Evolutionary conservation across 495 filamentous ascomycete genomes (phyloP).

Genomic region (Peziza echinospora): DNA sequence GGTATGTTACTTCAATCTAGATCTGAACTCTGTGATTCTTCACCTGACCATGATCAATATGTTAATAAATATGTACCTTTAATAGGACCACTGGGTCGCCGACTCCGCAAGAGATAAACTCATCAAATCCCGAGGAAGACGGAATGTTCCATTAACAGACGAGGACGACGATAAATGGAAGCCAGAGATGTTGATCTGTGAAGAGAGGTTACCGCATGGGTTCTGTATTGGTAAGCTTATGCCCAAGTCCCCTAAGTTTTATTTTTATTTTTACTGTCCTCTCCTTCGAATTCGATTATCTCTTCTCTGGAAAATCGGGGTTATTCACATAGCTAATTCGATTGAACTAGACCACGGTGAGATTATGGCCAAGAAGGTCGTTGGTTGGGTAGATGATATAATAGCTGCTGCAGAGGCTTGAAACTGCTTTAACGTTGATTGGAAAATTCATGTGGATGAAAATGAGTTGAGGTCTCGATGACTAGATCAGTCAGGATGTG

Average conservation of each 20-base stretch:
- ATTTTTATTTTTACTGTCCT: no score
- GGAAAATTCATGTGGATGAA: no score
- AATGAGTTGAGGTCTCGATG: no score
- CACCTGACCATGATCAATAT: no score
- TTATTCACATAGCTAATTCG: slow-evolving; percentile 2
- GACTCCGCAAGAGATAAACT: slow-evolving; percentile 52
- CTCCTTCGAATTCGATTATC: not conserved
- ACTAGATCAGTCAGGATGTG: no score
- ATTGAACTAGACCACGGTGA: slow-evolving; percentile 33
- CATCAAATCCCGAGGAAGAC: slow-evolving; percentile 29
- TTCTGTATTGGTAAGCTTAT: slow-evolving; percentile 52
- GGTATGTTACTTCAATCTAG: slow-evolving; percentile 13
- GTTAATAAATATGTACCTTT: no score
- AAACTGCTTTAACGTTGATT: no score
- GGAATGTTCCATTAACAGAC: not conserved
- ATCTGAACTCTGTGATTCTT: no score
- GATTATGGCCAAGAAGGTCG: slow-evolving; percentile 43
- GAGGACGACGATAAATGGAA: slow-evolving; percentile 25
- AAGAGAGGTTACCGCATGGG: slow-evolving; percentile 50
- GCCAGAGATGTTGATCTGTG: slow-evolving; percentile 49
- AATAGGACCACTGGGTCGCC: slow-evolving; percentile 60
- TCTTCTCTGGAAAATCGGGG: not conserved
- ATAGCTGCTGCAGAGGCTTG: not conserved
- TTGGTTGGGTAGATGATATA: slow-evolving; percentile 38
- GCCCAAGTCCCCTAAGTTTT: no score